Evolutionary conservation across 805 yeast genomes (phyloP).

Genomic region (Wickerhamomyces chambardii): DNA sequence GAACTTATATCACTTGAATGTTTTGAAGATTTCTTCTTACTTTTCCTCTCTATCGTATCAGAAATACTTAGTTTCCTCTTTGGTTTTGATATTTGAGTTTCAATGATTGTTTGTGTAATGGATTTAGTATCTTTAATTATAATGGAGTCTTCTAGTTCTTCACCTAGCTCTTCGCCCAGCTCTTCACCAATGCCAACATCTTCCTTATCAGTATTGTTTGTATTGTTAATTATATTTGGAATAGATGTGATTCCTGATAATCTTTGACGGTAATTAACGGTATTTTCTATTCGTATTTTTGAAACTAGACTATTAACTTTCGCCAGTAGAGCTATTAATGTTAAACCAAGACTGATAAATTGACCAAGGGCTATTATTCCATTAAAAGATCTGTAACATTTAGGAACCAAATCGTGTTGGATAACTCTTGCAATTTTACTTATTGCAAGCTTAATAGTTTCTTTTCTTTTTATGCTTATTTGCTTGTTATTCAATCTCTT

Average conservation of each 20-base stretch:
- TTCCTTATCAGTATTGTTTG: no score
- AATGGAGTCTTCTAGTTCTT: neutral
- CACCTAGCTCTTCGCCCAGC: neutral
- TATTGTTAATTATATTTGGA: no score
- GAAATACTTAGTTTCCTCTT: conserved; percentile 6
- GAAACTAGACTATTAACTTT: conserved; percentile 24
- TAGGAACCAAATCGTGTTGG: conserved; percentile 5
- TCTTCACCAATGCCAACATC: no score
- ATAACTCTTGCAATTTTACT: neutral
- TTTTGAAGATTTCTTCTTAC: neutral
- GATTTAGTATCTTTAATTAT: no score
- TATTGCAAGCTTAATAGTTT: neutral
- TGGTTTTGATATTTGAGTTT: no score
- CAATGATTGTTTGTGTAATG: no score
- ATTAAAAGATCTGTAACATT: conserved; percentile 46
- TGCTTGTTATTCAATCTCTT: conserved; percentile 7
- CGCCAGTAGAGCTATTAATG: conserved; percentile 49
- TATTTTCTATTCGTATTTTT: no score
- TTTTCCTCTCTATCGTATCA: conserved; percentile 1
- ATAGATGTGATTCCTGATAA: no score
- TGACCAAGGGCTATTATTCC: conserved; percentile 69
- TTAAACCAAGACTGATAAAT: conserved; percentile 65
- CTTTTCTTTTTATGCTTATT: conserved; percentile 10
- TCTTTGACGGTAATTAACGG: no score
- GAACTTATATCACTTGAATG: conserved; percentile 4